Percentiles rank a stretch among this genome's conserved stretches.
These are phyloP conservation scores for Xylariaceae sp. DNA, from an alignment of 2,329 filamentous ascomycete genomes.

Conservation along the genomic window DNA sequence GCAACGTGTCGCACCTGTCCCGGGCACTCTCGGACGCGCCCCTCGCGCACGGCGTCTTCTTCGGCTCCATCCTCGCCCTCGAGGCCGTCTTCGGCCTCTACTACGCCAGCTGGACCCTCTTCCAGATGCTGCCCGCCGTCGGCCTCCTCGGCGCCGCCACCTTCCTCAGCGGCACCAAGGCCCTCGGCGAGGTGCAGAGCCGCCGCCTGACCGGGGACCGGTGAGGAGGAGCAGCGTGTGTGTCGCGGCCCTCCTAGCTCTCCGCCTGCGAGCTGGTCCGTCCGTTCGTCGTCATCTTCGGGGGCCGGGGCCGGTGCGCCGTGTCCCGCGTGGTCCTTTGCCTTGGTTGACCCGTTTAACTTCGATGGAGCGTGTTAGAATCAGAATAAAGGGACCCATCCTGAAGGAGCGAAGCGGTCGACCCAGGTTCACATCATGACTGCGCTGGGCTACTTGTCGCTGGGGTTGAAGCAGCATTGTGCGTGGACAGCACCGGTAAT, in stretches of 20 bases:
- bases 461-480: no score
- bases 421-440: no score
- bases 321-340: no score
- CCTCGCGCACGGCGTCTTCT: constrained; percentile 74
- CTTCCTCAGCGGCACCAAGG: constrained; percentile 82
- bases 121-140: constrained; percentile 75
- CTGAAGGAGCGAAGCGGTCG: no score
- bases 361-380: neutral
- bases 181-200: constrained; percentile 86
- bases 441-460: no score
- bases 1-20: constrained; percentile 69
- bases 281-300: no score
- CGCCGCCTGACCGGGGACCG: constrained; percentile 68
- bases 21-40: constrained; percentile 72
- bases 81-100: constrained; percentile 93
- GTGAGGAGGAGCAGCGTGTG: no score
- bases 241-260: no score
- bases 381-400: no score
- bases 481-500: no score
- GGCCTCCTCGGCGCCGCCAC: constrained; percentile 60
- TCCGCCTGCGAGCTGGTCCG: neutral
- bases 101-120: constrained; percentile 86
- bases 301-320: no score
- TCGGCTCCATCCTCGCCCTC: constrained; percentile 78
- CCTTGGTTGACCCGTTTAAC: no score